Evolutionary conservation across 2,329 filamentous ascomycete species (phyloP), one percentile per base, ranked within the genome.

Genomic region (Claviceps cyperi): DNA sequence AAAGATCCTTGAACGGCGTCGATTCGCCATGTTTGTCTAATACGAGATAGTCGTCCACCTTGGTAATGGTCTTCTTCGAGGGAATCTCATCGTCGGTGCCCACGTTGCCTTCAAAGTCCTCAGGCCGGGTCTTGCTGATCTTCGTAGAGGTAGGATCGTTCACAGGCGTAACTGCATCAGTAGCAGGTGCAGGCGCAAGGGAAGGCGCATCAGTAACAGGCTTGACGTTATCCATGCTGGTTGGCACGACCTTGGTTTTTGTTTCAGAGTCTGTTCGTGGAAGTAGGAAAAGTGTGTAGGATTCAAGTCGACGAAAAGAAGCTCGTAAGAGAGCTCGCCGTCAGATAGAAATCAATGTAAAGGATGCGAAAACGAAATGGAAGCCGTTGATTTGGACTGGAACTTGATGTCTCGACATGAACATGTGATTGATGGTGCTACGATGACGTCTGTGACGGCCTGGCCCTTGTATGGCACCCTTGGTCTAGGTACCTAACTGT

Each of bases 1-100:
- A 83, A 28, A 86, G 66, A 56, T 74, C 79, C 63, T 76, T 76
- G 64, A 87, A 87, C 0, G 75, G 68, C 43, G 74, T 73, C 14
- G 74, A 65, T 50, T 77, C 78, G 50, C 81, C 80, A 51, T 81
- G 64, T 38, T 69, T 69, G 62, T 85, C 82, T 43, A 84, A 72
- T 14, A 88, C 71, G 1, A 72, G 66, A 59, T 77, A 75, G 55
- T 73, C 61, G 53, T 77, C 75, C 40, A 82, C 71, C 56, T 68
- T 70, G 49, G 65, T 68, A 24, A 83, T 62, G 3, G 67, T 70
- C 50, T 71, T 68, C 19, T 61, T 57, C 0, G 73, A 67, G 1
- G 80, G 80, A 2, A 81, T 58, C 38, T 74, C 69, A 58, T 83
- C 71, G 59, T 72, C 75, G 11, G 73, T 80, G 46, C 69, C 63